phyloP scores from a whole-genome alignment of 2,329 filamentous ascomycete species.

The Sphaceloma murrayae region DNA sequence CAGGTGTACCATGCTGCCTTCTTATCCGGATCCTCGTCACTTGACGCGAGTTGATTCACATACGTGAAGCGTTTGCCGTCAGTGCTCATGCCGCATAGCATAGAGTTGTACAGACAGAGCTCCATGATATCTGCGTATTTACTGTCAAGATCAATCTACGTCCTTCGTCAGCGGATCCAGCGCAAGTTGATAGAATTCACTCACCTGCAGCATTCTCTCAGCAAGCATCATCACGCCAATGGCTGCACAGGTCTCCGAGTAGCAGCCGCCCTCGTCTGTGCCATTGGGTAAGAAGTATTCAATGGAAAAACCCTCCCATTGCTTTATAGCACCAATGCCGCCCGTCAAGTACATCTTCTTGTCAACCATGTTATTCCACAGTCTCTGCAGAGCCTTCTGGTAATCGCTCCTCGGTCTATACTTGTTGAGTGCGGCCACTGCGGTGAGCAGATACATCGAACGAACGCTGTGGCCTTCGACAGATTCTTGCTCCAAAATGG shows the following conservation, averaged over 20 bases:
- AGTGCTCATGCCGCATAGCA: slow-evolving; percentile 48
- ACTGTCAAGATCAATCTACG: slow-evolving; percentile 40
- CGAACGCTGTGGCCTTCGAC: slow-evolving; percentile 53
- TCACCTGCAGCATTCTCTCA: slow-evolving; percentile 44
- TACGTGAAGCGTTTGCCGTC: slow-evolving; percentile 52
- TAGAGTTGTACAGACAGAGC: slow-evolving; percentile 50
- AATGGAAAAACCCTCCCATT: slow-evolving; percentile 52
- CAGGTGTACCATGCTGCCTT: slow-evolving; percentile 50
- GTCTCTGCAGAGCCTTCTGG: slow-evolving; percentile 34
- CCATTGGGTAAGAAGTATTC: slow-evolving; percentile 51
- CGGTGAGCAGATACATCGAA: slow-evolving; percentile 52
- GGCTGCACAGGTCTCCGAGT: slow-evolving; percentile 52
- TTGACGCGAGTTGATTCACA: slow-evolving; percentile 51
- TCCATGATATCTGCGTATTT: slow-evolving; percentile 52
- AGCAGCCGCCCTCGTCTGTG: slow-evolving; percentile 53
- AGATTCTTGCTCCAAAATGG: slow-evolving; percentile 44
- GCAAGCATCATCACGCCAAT: slow-evolving; percentile 54
- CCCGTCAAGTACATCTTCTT: slow-evolving; percentile 56
- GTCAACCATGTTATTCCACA: slow-evolving; percentile 53
- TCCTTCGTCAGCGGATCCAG: slow-evolving; percentile 17
- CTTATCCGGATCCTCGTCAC: slow-evolving; percentile 40
- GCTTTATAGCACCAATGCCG: slow-evolving; percentile 48
- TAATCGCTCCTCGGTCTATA: slow-evolving; percentile 28
- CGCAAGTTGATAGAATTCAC: slow-evolving; percentile 13
- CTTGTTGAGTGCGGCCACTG: slow-evolving; percentile 46